Conservation (phyloP, 768 basidiomycete genomes). For the Lentinula sp. region DNA sequence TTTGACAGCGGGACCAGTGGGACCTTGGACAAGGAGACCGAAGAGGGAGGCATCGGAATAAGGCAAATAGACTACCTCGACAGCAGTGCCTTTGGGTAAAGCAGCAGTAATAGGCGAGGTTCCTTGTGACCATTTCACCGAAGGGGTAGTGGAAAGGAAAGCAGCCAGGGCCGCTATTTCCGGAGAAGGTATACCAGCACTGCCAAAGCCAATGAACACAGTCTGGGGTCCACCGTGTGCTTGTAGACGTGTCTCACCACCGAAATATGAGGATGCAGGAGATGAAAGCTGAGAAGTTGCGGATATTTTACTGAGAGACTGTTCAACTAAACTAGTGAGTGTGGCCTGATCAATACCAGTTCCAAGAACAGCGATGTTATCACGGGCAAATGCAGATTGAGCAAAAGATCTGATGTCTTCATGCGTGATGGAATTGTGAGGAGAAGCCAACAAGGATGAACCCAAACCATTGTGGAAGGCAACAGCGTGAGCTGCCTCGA, state of each 20-base stretch:
- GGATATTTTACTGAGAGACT: constrained; percentile 48
- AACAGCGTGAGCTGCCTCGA: constrained; percentile 83
- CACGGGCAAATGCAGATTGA: constrained; percentile 63
- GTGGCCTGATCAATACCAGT: constrained; percentile 73
- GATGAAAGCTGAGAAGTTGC: constrained; percentile 28
- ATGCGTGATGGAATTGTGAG: constrained; percentile 53
- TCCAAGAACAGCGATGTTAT: constrained; percentile 81
- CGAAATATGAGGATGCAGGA: constrained; percentile 48
- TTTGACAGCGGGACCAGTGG: constrained; percentile 54
- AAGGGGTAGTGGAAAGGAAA: constrained; percentile 70
- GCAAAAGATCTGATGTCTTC: constrained; percentile 75
- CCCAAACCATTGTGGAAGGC: constrained; percentile 96
- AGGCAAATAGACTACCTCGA: constrained; percentile 71
- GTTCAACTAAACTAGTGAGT: constrained; percentile 67
- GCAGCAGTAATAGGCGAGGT: constrained; percentile 59
- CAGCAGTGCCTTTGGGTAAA: constrained; percentile 52
- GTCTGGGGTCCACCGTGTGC: constrained; percentile 61
- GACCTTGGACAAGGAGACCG: constrained; percentile 73
- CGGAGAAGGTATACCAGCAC: constrained; percentile 49
- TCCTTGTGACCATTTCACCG: constrained; percentile 85
- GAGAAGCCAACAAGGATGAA: constrained; percentile 79
- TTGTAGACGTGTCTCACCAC: constrained; percentile 80
- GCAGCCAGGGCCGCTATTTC: constrained; percentile 77
- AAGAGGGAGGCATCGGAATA: constrained; percentile 92
- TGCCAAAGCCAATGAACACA: constrained; percentile 84